These are phyloP conservation scores for Grifola frondosa DNA, from an alignment of 1,284 basidiomycete genomes.

Conservation along the genomic window DNA sequence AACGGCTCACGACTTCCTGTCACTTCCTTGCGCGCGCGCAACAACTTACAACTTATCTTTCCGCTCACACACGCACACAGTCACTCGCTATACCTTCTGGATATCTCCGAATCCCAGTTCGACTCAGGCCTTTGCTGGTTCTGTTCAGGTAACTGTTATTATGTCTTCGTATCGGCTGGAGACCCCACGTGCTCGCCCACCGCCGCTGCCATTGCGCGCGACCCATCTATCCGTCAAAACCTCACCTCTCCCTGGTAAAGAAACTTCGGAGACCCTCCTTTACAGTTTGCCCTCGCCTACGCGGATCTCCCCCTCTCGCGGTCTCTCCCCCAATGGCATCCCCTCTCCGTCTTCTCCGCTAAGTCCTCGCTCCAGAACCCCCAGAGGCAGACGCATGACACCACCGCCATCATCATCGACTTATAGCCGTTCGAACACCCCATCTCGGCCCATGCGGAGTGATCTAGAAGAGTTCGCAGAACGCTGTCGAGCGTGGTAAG, in stretches of 20 bases:
- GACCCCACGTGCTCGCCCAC: conserved; percentile 59
- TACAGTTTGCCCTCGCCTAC: conserved; percentile 71
- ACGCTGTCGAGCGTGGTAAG: conserved; percentile 70
- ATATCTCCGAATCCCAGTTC: conserved; percentile 14
- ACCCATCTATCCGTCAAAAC: conserved; percentile 45
- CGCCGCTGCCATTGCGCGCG: conserved; percentile 62
- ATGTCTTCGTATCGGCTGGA: conserved; percentile 63
- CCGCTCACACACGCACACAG: not conserved
- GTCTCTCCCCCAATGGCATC: conserved; percentile 44
- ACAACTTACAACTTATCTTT: no score
- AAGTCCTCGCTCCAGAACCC: conserved; percentile 46
- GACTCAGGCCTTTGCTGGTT: conserved; percentile 15
- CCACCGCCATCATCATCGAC: conserved; percentile 47
- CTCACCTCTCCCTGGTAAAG: conserved; percentile 41
- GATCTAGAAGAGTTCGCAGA: conserved; percentile 75
- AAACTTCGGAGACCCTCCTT: conserved; percentile 54
- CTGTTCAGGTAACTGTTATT: conserved; percentile 42
- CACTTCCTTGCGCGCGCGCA: no score
- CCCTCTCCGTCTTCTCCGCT: conserved; percentile 50
- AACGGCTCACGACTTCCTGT: no score
- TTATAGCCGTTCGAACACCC: conserved; percentile 62
- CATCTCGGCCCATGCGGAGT: conserved; percentile 45
- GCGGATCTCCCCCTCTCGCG: conserved; percentile 51
- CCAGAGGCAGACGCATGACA: conserved; percentile 51
- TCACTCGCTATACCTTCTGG: conserved; percentile 7